Base-by-base conservation (phyloP, 495 filamentous ascomycete species). In the Annulohypoxylon nitens region DNA sequence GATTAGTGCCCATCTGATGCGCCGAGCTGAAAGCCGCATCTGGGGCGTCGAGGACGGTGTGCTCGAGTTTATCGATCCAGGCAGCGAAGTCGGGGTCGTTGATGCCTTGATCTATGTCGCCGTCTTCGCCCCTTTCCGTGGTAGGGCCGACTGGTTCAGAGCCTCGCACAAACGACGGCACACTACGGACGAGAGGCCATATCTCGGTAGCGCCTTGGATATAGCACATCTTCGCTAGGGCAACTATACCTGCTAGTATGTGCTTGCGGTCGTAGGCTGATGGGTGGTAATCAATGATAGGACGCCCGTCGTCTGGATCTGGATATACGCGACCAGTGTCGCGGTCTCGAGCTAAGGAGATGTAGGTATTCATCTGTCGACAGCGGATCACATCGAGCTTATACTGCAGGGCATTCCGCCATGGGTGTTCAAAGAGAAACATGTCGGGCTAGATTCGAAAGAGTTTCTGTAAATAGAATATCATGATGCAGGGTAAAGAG, bases 1-100 rank as follows among this genome's bases (percentile, higher is more conserved):
- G 86, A 74, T 93, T 95, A 0, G 89, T 92, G 1, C 95, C 95
- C 94, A 97, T 97, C 83, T 97, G 95, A 78, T 98, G 95, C 1
- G 94, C 95, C 50, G 76, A 87, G 47, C 14, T 78, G 76, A 78
- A 91, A 73, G 64, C 81, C 41, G 73, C 81, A 57, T 76, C 85
- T 16, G 81, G 88, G 65, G 76, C 85, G 76, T 81, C 85, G 80
- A 84, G 86, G 64, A 82, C 90, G 1, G 70, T 72, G 0, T 48
- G 67, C 60, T 83, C 82, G 3, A 96, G 64, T 47, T 87, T 82
- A 0, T 80, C 78, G 5, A 97, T 83, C 93, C 93, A 97, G 11
- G 82, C 84, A 61, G 86, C 83, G 77, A 97, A 90, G 0, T 82
- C 84, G 9, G 86, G 83, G 65, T 94, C 87, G 67, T 92, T 93